Evolutionary conservation across 2,329 filamentous ascomycete species (phyloP), one percentile per base, ranked within the genome.

Genomic region (Penicillium capsulatum): DNA sequence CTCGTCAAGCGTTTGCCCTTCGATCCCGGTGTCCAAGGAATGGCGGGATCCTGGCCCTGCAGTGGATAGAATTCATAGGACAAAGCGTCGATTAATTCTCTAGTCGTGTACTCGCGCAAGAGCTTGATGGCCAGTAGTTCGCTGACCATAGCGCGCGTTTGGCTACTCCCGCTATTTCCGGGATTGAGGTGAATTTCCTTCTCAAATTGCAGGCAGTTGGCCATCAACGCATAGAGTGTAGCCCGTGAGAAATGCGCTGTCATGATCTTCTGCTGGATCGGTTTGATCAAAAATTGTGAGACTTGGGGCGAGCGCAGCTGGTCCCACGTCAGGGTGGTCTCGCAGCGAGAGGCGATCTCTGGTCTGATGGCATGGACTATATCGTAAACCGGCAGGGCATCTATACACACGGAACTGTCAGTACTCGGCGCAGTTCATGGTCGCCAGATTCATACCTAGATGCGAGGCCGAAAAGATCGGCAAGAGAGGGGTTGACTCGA

Each of bases 41-140:
- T 50, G 9, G 58, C 57, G 56, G 73, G 73, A 3, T 80, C 72
- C 27, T 92, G 73, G 7, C 90, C 91, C 62, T 95, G 89, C 1
- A 96, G 74, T 1, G 91, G 91, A 61, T 92, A 87, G 62, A 95
- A 96, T 63, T 96, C 91, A 65, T 96, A 96, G 17, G 88, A 94
- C 28, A 97, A 73, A 3, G 88, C 89, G 69, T 97, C 91, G 52
- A 96, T 94, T 52, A 97, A 75, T 65, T 96, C 90, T 42, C 89
- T 75, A 0, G 87, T 94, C 14, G 79, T 82, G 66, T 90, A 95
- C 60, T 97, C 91, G 67, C 87, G 91, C 49, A 97, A 71, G 47
- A 96, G 63, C 62, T 94, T 87, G 64, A 96, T 86, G 10, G 90
- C 88, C 32, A 97, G 72, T 42, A 97, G 75, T 69, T 97, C 90